These are phyloP conservation scores for Amoeboaphelidium occidentale DNA, from an alignment of 371 early-diverging fungal genomes.

Conservation along the genomic window DNA sequence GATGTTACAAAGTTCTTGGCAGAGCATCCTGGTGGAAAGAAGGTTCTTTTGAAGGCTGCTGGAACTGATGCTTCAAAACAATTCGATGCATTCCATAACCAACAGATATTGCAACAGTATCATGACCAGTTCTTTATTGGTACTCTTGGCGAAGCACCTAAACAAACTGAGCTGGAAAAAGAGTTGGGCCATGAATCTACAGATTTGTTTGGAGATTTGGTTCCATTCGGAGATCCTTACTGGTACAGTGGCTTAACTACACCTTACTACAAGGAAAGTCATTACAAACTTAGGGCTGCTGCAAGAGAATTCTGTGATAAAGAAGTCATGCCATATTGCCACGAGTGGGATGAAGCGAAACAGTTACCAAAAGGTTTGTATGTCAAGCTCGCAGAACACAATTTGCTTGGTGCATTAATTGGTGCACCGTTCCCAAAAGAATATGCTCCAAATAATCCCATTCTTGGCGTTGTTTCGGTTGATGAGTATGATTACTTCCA, in stretches of 20 bases:
- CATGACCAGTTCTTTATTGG: neutral
- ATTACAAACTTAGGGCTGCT: conserved; percentile 33
- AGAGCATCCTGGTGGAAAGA: conserved; percentile 24
- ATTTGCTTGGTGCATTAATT: conserved; percentile 11
- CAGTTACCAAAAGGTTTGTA: conserved; percentile 35
- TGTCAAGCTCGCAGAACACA: conserved; percentile 17
- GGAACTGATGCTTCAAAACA: conserved; percentile 69
- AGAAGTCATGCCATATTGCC: conserved; percentile 50
- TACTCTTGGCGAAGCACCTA: neutral
- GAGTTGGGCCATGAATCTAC: neutral
- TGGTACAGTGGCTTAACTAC: conserved; percentile 42
- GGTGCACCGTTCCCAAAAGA: conserved; percentile 11
- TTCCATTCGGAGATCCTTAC: conserved; percentile 59
- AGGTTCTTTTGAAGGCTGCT: conserved; percentile 47
- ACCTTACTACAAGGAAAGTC: conserved; percentile 32
- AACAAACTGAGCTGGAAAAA: neutral
- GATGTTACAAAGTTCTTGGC: conserved; percentile 51
- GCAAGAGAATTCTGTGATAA: conserved; percentile 50
- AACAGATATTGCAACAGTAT: neutral
- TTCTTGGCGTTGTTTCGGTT: conserved; percentile 20
- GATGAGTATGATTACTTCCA: conserved; percentile 50
- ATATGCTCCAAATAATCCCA: conserved; percentile 10
- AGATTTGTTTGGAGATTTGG: conserved; percentile 37
- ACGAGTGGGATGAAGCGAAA: conserved; percentile 69
- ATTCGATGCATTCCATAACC: conserved; percentile 63